phyloP scores from a whole-genome alignment of 2,329 filamentous ascomycete genomes.

The Paracoccidioides brasiliensis region DNA sequence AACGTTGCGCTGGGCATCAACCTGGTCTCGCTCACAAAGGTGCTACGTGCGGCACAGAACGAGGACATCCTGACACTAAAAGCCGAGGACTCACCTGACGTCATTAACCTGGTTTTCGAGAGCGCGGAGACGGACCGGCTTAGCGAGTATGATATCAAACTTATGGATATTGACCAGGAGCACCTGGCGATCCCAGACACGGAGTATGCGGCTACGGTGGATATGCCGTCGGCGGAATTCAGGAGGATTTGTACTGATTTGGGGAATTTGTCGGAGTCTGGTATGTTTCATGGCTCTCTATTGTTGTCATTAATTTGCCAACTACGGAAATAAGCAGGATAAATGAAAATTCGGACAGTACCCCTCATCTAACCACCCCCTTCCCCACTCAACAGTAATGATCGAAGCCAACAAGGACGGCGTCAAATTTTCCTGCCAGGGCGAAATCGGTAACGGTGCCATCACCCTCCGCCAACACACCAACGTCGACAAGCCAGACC shows the following conservation, averaged over 20 bases:
- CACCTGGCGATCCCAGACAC: conserved; percentile 97
- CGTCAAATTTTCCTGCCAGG: conserved; percentile 83
- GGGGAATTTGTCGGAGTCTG: conserved; percentile 84
- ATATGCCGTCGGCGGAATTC: conserved; percentile 82
- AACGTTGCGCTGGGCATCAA: conserved; percentile 98
- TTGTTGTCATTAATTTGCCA: background rate
- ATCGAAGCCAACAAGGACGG: conserved; percentile 97
- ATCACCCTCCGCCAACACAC: conserved; percentile 83
- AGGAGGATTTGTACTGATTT: conserved; percentile 90
- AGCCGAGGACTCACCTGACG: conserved; percentile 92
- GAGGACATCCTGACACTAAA: conserved; percentile 94
- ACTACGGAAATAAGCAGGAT: background rate
- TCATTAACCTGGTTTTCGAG: conserved; percentile 92
- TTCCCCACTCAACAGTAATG: conserved; percentile 46
- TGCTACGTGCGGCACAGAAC: conserved; percentile 83
- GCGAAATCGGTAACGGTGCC: conserved; percentile 90
- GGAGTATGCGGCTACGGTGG: conserved; percentile 87
- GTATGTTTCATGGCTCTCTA: conserved; percentile 40
- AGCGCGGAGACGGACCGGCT: conserved; percentile 75
- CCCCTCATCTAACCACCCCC: background rate
- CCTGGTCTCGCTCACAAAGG: conserved; percentile 90
- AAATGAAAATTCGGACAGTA: background rate
- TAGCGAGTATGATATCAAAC: conserved; percentile 98
- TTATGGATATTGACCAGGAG: conserved; percentile 99
- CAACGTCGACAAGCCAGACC: conserved; percentile 75